Evolutionary conservation across 148 eudicot species (phyloP).

Genomic region (Cornus suecica): DNA sequence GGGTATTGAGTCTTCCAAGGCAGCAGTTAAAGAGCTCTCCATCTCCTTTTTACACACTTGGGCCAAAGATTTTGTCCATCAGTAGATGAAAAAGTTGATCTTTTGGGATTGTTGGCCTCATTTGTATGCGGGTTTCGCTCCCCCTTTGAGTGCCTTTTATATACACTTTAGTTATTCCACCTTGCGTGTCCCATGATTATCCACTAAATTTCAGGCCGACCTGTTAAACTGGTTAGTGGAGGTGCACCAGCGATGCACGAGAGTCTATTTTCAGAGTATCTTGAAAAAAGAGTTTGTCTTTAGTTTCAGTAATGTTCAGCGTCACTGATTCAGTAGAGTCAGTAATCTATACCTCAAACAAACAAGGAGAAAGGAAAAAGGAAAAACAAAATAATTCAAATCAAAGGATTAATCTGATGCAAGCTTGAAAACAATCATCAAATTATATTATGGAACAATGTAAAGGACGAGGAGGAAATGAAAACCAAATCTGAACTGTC

Average conservation of each 20-base stretch:
- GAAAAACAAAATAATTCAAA: neutral
- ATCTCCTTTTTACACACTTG: too few species aligned
- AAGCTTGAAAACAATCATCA: neutral
- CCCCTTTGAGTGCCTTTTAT: too few species aligned
- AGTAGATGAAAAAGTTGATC: too few species aligned
- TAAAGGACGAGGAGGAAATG: neutral
- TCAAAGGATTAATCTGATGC: conserved; percentile 1
- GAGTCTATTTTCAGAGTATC: neutral
- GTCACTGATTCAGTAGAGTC: neutral
- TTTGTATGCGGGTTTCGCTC: too few species aligned
- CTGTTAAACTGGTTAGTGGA: neutral
- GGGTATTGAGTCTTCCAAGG: too few species aligned
- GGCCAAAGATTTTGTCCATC: too few species aligned
- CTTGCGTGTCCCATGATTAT: conserved; percentile 3
- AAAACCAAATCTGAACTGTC: neutral
- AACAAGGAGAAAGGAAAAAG: too few species aligned
- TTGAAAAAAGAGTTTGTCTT: neutral
- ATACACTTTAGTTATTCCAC: neutral
- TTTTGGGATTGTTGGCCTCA: too few species aligned
- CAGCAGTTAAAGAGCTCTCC: too few species aligned
- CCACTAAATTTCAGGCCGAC: neutral
- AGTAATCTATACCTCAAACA: neutral
- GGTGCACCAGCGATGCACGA: neutral
- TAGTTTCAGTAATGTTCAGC: neutral
- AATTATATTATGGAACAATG: neutral